phyloP scores from a whole-genome alignment of 371 early-diverging fungal species.

The Blakeslea trispora region DNA sequence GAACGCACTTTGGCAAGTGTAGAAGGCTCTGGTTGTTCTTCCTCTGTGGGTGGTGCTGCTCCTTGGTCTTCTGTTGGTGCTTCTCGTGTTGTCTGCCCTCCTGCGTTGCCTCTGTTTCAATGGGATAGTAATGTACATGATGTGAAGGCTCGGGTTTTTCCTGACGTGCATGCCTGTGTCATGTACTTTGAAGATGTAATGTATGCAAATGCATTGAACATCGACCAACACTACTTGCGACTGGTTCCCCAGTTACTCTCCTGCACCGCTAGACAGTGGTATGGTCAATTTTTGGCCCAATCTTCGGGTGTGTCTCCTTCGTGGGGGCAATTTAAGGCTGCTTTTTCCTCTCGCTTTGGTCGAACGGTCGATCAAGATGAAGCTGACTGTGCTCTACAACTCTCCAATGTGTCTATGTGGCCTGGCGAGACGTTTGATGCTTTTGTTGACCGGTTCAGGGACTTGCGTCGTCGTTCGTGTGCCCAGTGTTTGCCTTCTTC shows the following conservation, averaged over 20 bases:
- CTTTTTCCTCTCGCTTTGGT: conserved; percentile 4
- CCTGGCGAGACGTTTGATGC: background rate
- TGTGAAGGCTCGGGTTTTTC: background rate
- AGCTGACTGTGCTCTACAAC: background rate
- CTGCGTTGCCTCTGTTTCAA: conserved; percentile 5
- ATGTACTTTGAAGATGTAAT: conserved; percentile 13
- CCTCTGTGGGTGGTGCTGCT: no score
- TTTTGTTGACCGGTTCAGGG: conserved; percentile 11
- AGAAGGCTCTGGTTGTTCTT: no score
- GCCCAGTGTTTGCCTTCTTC: background rate
- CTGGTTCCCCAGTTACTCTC: conserved; percentile 8
- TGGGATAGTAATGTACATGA: conserved; percentile 10
- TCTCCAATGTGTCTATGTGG: background rate
- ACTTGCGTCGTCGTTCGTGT: conserved; percentile 10
- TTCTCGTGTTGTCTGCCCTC: background rate
- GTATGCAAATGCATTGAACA: background rate
- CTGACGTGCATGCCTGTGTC: conserved; percentile 4
- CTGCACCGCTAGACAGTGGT: conserved; percentile 7
- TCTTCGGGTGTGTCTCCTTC: background rate
- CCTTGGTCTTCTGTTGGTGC: no score
- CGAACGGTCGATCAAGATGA: background rate
- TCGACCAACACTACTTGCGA: background rate
- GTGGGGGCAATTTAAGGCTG: background rate
- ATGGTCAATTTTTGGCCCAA: background rate
- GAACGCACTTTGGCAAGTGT: no score